Evolutionary conservation across 345 rosid genomes (phyloP).

Genomic region (Syzygium jambos): DNA sequence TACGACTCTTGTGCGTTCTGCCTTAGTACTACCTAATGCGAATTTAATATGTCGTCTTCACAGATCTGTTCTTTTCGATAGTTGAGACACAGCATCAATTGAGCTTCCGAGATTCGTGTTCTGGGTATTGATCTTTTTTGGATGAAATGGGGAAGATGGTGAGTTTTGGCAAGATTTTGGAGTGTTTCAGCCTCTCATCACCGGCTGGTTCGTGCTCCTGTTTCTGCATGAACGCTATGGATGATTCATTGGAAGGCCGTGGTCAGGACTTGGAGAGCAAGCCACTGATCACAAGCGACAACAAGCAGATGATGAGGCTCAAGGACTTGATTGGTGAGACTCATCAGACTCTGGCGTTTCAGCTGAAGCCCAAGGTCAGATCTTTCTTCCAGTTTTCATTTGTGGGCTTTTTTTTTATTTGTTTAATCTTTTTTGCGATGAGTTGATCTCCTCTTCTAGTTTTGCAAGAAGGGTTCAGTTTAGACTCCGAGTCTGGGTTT

Average conservation of each 20-base stretch:
- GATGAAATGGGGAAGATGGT: constrained; percentile 21
- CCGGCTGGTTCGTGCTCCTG: constrained; percentile 16
- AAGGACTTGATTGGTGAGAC: constrained; percentile 52
- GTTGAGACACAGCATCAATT: neutral
- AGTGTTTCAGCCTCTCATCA: constrained; percentile 9
- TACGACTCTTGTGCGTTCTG: neutral
- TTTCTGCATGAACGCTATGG: constrained; percentile 9
- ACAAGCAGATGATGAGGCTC: constrained; percentile 27
- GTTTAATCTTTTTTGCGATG: neutral
- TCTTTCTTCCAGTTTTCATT: neutral
- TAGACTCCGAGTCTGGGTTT: neutral
- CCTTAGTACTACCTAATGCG: neutral
- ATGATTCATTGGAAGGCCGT: neutral
- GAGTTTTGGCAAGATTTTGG: constrained; percentile 21
- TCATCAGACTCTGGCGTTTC: constrained; percentile 73
- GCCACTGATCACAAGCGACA: constrained; percentile 28
- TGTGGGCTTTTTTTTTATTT: neutral
- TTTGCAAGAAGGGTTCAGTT: neutral
- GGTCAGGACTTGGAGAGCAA: constrained; percentile 16
- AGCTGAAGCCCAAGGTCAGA: constrained; percentile 74
- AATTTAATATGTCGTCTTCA: neutral
- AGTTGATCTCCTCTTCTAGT: neutral
- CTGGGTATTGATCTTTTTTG: neutral
- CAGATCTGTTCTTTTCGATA: neutral
- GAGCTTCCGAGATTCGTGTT: neutral